phyloP scores from a whole-genome alignment of 441 rosid species.

The Aleurites moluccanus region DNA sequence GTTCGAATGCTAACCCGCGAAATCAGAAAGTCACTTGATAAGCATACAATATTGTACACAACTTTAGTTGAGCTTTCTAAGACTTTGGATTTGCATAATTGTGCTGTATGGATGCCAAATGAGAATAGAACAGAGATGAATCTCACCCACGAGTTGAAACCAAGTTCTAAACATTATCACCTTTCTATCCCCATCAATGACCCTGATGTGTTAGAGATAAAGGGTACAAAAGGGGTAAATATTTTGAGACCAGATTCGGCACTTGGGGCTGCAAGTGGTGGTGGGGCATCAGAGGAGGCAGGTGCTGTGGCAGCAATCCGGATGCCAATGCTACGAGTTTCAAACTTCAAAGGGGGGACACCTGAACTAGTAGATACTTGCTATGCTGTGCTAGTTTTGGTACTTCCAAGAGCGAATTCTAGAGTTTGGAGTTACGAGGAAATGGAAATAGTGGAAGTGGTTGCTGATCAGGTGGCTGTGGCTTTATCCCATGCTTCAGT shows the following conservation, averaged over 20 bases:
- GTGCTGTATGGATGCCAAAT: constrained; percentile 96
- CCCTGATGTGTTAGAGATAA: constrained; percentile 58
- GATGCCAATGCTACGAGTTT: constrained; percentile 93
- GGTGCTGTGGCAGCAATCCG: constrained; percentile 92
- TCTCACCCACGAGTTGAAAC: constrained; percentile 69
- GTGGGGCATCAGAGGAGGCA: constrained; percentile 44
- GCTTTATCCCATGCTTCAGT: constrained; percentile 97
- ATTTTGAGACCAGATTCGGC: constrained; percentile 56
- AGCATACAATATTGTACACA: constrained; percentile 76
- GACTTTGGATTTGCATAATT: constrained; percentile 78
- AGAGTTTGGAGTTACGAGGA: constrained; percentile 76
- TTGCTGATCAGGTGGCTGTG: constrained; percentile 97
- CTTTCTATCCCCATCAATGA: constrained; percentile 52
- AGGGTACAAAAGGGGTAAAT: constrained; percentile 58
- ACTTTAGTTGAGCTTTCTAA: constrained; percentile 93
- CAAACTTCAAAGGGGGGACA: constrained; percentile 88
- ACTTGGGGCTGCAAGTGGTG: constrained; percentile 65
- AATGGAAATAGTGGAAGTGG: constrained; percentile 86
- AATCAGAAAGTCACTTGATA: constrained; percentile 89
- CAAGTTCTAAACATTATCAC: constrained; percentile 37
- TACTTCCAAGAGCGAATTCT: constrained; percentile 59
- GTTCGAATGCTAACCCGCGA: constrained; percentile 96
- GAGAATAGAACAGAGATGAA: constrained; percentile 60
- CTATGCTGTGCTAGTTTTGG: constrained; percentile 82
- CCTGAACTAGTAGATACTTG: constrained; percentile 63